These are phyloP conservation scores for Boletus fagicola DNA, from an alignment of 768 basidiomycete species.

Conservation along the genomic window DNA sequence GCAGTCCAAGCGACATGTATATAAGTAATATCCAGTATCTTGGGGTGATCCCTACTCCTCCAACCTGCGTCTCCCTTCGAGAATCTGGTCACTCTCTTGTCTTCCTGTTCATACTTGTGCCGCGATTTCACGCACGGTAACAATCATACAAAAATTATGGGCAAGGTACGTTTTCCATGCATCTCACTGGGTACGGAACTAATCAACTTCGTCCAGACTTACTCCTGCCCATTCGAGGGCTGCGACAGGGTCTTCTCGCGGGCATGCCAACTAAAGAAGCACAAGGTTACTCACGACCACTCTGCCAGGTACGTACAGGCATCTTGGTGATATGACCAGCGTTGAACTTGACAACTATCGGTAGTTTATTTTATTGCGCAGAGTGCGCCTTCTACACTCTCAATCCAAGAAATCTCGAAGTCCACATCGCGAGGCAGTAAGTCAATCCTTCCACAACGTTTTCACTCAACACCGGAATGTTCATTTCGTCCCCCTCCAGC, in stretches of 20 bases:
- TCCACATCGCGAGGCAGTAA: conserved; percentile 13
- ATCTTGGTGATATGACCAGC: too few relatives aligned
- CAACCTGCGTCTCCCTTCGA: not conserved
- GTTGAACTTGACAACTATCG: too few relatives aligned
- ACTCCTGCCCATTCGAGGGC: conserved; percentile 1
- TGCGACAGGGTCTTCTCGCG: conserved; percentile 12
- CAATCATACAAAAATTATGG: not conserved
- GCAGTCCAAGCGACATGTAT: not conserved
- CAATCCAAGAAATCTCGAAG: too few relatives aligned
- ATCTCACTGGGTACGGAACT: not conserved
- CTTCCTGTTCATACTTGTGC: not conserved
- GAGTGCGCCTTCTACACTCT: too few relatives aligned
- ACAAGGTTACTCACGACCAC: conserved; percentile 8
- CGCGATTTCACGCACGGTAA: not conserved
- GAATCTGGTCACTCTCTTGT: not conserved
- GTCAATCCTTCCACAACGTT: not conserved
- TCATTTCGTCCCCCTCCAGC: not conserved
- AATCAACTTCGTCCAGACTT: conserved; percentile 1
- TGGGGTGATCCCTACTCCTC: not conserved
- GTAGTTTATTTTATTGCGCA: too few relatives aligned
- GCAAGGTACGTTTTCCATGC: not conserved
- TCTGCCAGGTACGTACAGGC: conserved; percentile 2
- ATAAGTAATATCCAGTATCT: not conserved
- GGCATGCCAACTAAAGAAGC: conserved; percentile 11
- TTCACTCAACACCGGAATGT: not conserved